Evolutionary conservation across 2,329 filamentous ascomycete species (phyloP).

Genomic region (Ophiostoma piceae): DNA sequence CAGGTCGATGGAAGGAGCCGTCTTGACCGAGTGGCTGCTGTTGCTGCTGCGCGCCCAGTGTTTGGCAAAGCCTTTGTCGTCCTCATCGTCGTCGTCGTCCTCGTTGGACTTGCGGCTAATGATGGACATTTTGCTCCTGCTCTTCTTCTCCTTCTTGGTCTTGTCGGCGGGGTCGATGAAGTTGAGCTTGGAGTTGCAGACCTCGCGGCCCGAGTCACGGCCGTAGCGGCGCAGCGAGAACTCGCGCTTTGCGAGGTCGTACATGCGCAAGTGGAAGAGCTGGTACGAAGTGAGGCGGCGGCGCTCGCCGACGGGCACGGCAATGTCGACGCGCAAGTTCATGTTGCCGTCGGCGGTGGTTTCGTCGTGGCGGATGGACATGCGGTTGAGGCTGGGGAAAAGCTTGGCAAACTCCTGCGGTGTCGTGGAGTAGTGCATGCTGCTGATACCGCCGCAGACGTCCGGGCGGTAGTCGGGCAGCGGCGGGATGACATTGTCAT

Average conservation of each 20-base stretch:
- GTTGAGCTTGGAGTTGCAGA: slow-evolving; percentile 76
- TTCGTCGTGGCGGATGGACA: slow-evolving; percentile 86
- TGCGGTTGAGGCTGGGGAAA: slow-evolving; percentile 76
- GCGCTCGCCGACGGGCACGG: slow-evolving; percentile 51
- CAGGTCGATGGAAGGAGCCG: slow-evolving; percentile 20
- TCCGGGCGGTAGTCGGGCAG: slow-evolving; percentile 58
- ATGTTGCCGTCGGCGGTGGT: slow-evolving; percentile 88
- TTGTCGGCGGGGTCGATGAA: slow-evolving; percentile 52
- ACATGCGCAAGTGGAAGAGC: slow-evolving; percentile 93
- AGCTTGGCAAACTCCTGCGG: slow-evolving; percentile 76
- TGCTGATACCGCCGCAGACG: slow-evolving; percentile 56
- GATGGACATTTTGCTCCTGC: slow-evolving; percentile 36
- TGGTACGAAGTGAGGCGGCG: slow-evolving; percentile 60
- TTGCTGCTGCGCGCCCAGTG: neutral
- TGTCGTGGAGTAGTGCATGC: slow-evolving; percentile 64
- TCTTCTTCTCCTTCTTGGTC: slow-evolving; percentile 7
- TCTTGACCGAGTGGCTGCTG: slow-evolving; percentile 3
- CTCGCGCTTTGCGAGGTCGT: slow-evolving; percentile 77
- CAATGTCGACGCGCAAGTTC: slow-evolving; percentile 85
- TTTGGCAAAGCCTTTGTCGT: slow-evolving; percentile 18
- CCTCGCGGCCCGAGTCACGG: slow-evolving; percentile 85
- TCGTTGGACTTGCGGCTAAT: slow-evolving; percentile 29
- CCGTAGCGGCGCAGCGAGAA: slow-evolving; percentile 91
- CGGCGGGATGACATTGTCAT: slow-evolving; percentile 39
- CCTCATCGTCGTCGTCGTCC: slow-evolving; percentile 28